Evolutionary conservation across 495 filamentous ascomycete species (phyloP).

Genomic region (Penicillium maclennaniae): DNA sequence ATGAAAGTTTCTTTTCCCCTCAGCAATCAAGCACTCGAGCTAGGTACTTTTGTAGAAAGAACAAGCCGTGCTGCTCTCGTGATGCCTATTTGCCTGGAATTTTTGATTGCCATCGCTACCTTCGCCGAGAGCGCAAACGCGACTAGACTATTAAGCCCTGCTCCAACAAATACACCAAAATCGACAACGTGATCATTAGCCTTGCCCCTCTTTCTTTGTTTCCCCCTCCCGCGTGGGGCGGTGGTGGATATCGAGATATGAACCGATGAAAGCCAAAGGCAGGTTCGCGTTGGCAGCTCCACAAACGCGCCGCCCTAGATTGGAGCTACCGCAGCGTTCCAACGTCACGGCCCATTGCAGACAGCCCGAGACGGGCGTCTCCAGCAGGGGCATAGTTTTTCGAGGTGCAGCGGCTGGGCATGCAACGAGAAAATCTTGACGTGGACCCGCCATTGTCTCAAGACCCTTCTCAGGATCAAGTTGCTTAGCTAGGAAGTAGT

Average conservation of each 20-base stretch:
- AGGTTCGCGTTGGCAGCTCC: conserved; percentile 23
- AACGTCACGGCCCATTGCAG: conserved; percentile 14
- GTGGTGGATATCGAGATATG: conserved; percentile 7
- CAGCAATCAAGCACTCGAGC: background rate
- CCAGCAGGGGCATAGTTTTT: conserved; percentile 12
- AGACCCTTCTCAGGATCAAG: conserved; percentile 5
- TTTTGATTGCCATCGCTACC: background rate
- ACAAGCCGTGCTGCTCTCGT: background rate
- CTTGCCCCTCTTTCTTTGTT: conserved; percentile 9
- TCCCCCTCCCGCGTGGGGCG: conserved; percentile 27
- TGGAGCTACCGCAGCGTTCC: conserved; percentile 14
- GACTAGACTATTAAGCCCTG: background rate
- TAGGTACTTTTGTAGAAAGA: background rate
- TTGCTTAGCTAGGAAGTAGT: background rate
- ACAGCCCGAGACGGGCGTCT: conserved; percentile 14
- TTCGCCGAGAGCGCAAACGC: background rate
- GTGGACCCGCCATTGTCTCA: conserved; percentile 17
- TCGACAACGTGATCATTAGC: background rate
- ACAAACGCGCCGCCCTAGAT: conserved; percentile 16
- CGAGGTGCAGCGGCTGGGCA: conserved; percentile 4
- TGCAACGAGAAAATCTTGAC: conserved; percentile 8
- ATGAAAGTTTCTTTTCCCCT: conserved; percentile 6
- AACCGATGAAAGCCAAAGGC: conserved; percentile 6
- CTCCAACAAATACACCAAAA: background rate
- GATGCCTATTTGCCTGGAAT: background rate